These are phyloP conservation scores for Aspergillus sp. DNA, from an alignment of 2,329 filamentous ascomycete species.

Conservation along the genomic window DNA sequence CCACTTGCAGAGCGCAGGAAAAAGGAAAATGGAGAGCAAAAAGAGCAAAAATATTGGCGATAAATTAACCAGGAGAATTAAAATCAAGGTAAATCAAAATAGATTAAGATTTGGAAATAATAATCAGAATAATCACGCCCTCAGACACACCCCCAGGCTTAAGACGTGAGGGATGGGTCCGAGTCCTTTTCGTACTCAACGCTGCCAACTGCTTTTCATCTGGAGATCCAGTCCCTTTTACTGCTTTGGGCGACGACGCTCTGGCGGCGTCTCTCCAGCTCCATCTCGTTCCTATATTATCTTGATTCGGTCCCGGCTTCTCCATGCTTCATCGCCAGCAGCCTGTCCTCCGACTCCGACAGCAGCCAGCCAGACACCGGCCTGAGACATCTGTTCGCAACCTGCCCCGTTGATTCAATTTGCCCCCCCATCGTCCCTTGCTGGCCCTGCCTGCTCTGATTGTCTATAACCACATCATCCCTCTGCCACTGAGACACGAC, in stretches of 20 bases:
- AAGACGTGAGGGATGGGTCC: conserved; percentile 10
- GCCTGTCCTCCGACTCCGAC: neutral
- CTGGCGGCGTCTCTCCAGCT: neutral
- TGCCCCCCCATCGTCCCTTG: conserved; percentile 20
- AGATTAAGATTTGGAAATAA: conserved; percentile 7
- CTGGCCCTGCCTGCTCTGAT: conserved; percentile 16
- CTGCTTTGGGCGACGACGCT: neutral
- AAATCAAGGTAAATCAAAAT: conserved; percentile 9
- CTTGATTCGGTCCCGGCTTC: conserved; percentile 4
- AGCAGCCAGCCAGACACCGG: conserved; percentile 2
- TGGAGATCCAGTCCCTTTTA: neutral
- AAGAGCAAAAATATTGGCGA: conserved; percentile 3
- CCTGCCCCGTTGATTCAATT: conserved; percentile 12
- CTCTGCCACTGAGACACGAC: conserved; percentile 23
- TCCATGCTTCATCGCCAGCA: conserved; percentile 2
- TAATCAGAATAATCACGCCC: neutral
- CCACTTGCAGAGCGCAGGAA: neutral
- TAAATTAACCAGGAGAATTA: conserved; percentile 16
- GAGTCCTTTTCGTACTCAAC: neutral
- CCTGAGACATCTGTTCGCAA: conserved; percentile 20
- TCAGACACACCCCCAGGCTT: neutral
- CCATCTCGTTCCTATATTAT: conserved; percentile 4
- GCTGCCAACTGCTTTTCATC: neutral
- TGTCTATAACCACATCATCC: conserved; percentile 21
- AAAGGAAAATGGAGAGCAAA: conserved; percentile 7